Percentiles rank a stretch among this genome's conserved stretches.
These are phyloP conservation scores for Penicillium brevicompactum DNA, from an alignment of 2,329 filamentous ascomycete species.

Conservation along the genomic window DNA sequence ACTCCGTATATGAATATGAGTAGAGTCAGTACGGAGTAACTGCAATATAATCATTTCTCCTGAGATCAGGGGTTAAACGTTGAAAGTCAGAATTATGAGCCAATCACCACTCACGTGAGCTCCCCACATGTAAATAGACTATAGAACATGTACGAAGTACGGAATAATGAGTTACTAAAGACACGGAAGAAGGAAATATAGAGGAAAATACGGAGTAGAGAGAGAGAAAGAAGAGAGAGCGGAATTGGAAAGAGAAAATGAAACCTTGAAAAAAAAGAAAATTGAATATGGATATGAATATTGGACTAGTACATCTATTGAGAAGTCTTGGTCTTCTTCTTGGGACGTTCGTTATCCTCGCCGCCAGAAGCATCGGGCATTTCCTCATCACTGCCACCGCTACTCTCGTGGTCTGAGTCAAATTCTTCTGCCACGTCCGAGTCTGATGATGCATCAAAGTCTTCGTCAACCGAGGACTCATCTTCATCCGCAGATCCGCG, in stretches of 20 bases:
- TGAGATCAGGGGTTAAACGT: conserved; percentile 25
- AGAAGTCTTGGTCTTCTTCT: conserved; percentile 63
- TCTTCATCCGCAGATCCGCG: conserved; percentile 95
- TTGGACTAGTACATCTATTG: conserved; percentile 31
- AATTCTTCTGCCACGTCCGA: conserved; percentile 96
- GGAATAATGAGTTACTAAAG: not conserved
- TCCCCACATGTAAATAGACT: conserved; percentile 11
- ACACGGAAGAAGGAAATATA: too few species aligned
- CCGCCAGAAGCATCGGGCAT: conserved; percentile 54
- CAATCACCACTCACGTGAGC: conserved; percentile 20
- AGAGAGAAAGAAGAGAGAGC: too few species aligned
- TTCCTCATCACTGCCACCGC: conserved; percentile 66
- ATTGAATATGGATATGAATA: not conserved
- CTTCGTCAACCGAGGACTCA: conserved; percentile 91
- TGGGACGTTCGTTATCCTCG: conserved; percentile 54
- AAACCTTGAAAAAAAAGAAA: too few species aligned
- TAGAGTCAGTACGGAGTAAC: not conserved
- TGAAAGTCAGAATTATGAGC: not conserved
- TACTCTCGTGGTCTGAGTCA: conserved; percentile 88
- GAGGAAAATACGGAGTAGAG: too few species aligned
- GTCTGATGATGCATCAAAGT: conserved; percentile 90
- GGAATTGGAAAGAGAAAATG: too few species aligned
- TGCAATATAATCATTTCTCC: not conserved
- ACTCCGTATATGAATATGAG: not conserved
- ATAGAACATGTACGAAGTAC: not conserved